Base-by-base conservation (phyloP, 352 stramenopile genomes). In the Phytophthora pisi region DNA sequence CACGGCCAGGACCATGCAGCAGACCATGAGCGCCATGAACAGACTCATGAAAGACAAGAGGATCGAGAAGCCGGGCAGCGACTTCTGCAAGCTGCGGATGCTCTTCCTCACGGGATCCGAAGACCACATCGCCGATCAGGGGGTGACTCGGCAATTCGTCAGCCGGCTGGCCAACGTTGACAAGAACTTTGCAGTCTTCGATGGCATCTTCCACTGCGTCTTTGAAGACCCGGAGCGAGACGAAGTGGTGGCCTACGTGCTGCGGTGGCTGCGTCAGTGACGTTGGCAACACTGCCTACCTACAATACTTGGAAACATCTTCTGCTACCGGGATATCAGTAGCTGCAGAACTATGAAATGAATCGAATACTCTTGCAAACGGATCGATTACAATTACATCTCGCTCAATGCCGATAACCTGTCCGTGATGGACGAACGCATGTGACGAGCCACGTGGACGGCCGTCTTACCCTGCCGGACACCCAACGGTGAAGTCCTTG, bases 161-260 rank as follows among this genome's bases (percentile, higher is more conserved):
- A 34, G 76, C 23, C 66, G 57, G 8, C 43, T 84, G 42, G 66
- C 51, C 11, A 79, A 72, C 56, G 68, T 51, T n/a, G 73, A 85
- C 68, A 88, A 84, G 57, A 50, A 82, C 51, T 74, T 82, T 45
- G 79, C 79, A 36, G 67, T 78, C 47, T 88, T 83, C 52, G 66
- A 78, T 5, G 79, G 75, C 9, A 57, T 82, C 3, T 85, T 69
- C 61, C 77, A 88, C 51, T 77, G 62, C 49, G 54, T 88, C 5
- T 86, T 81, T 57, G 70, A 86, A 47, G 79, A 88, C 43, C 74
- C 74, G 0, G 75, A 84, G 64, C 57, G 67, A 16, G 61, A 75
- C 7, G 67, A 70, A 36, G 61, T 74, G 20, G 40, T 74, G n/a
- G 56, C 40, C 5, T 42, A 74, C 18, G 24, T 70, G 2, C 26